Conservation (phyloP, 768 basidiomycete species). For the Agrocybe pediades region DNA sequence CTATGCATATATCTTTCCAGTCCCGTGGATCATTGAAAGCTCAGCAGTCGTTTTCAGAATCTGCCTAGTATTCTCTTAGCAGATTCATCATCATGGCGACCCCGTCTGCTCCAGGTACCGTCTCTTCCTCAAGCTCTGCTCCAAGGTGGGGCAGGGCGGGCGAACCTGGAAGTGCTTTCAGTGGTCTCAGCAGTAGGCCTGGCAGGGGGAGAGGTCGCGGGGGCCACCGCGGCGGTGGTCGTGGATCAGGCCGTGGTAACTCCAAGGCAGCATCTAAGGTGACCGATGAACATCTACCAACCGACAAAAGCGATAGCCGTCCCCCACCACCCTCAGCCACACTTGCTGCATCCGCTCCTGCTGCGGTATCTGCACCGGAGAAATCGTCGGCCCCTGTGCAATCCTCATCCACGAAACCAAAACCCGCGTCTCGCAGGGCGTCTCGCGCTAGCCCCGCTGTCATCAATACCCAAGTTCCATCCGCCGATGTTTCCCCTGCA, state of each 20-base stretch:
- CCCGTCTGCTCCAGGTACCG: conserved; percentile 32
- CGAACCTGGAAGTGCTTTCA: conserved; percentile 51
- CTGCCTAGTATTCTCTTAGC: conserved; percentile 4
- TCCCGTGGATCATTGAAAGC: conserved; percentile 2
- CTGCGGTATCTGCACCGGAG: conserved; percentile 13
- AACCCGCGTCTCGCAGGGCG: conserved; percentile 33
- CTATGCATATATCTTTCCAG: background rate
- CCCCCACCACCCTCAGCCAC: background rate
- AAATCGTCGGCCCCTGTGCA: conserved; percentile 27
- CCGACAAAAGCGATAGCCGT: conserved; percentile 1
- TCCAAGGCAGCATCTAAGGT: conserved; percentile 16
- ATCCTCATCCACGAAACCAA: conserved; percentile 26
- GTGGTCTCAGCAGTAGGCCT: conserved; percentile 39
- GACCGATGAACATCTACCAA: conserved; percentile 16
- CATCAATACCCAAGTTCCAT: conserved; percentile 23
- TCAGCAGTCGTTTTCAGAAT: conserved; percentile 5
- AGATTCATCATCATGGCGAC: conserved; percentile 46
- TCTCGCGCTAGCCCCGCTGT: conserved; percentile 33
- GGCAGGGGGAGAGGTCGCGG: conserved; percentile 38
- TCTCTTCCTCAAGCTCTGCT: conserved; percentile 30
- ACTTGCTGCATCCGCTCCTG: conserved; percentile 9
- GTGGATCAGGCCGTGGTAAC: conserved; percentile 32
- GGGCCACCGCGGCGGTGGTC: conserved; percentile 34
- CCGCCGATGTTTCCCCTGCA: conserved; percentile 20
- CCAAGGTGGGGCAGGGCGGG: conserved; percentile 47